Percentiles rank a stretch among this genome's conserved stretches.
Conservation (phyloP, 108 stramenopile species). For the Cyclotella baltica region DNA sequence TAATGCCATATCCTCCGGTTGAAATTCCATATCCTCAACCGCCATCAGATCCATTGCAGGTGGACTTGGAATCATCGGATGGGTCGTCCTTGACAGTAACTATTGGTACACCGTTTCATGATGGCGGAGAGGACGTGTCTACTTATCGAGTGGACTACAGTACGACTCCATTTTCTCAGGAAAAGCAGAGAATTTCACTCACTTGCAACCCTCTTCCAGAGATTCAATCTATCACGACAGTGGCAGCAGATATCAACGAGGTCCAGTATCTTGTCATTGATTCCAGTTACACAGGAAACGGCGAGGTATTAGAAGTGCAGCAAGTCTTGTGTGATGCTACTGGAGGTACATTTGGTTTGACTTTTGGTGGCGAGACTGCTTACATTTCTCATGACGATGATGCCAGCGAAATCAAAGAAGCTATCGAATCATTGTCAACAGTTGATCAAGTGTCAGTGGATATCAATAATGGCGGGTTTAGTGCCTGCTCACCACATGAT, state of each 20-base stretch:
- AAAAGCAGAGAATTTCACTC: slow-evolving; percentile 56
- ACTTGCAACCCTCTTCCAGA: slow-evolving; percentile 49
- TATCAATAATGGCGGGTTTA: slow-evolving; percentile 26
- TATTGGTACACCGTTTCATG: slow-evolving; percentile 61
- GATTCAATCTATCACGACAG: slow-evolving; percentile 59
- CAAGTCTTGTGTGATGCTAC: slow-evolving; percentile 75
- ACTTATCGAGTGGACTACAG: slow-evolving; percentile 80
- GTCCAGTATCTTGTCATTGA: slow-evolving; percentile 68
- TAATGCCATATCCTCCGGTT: slow-evolving; percentile 64
- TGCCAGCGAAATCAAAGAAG: slow-evolving; percentile 52
- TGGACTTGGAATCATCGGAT: slow-evolving; percentile 60
- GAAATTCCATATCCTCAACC: slow-evolving; percentile 68
- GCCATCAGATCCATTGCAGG: slow-evolving; percentile 63
- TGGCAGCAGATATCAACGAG: slow-evolving; percentile 56
- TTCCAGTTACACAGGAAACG: slow-evolving; percentile 51
- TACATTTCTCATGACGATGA: slow-evolving; percentile 65
- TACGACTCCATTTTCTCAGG: slow-evolving; percentile 63
- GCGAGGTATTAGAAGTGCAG: slow-evolving; percentile 48
- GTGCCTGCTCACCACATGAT: slow-evolving; percentile 51
- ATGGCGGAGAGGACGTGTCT: slow-evolving; percentile 67
- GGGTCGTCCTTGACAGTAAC: slow-evolving; percentile 56
- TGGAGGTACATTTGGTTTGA: slow-evolving; percentile 73
- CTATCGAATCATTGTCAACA: slow-evolving; percentile 62
- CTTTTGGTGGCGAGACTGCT: slow-evolving; percentile 62
- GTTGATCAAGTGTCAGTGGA: slow-evolving; percentile 61